Evolutionary conservation across 495 filamentous ascomycete genomes (phyloP).

Genomic region (Neurospora sp.): DNA sequence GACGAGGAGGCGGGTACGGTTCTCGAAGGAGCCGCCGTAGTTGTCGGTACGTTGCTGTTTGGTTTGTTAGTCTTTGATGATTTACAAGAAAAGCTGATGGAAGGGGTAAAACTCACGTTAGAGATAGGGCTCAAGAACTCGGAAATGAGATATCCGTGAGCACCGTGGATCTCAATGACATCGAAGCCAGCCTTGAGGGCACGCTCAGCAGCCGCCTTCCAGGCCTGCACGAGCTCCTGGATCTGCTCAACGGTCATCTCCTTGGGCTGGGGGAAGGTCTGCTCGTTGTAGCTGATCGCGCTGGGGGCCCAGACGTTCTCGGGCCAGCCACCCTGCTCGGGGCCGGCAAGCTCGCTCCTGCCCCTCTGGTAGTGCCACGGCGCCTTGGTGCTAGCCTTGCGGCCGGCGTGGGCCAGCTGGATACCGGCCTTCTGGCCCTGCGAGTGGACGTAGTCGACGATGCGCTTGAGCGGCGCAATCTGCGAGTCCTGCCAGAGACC

Average conservation of each 20-base stretch:
- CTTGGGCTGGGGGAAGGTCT: constrained; percentile 36
- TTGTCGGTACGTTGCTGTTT: constrained; percentile 34
- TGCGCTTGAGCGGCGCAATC: constrained; percentile 50
- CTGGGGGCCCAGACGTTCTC: constrained; percentile 46
- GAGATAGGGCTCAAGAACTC: constrained; percentile 53
- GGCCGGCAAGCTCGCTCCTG: constrained; percentile 31
- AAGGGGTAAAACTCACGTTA: constrained; percentile 26
- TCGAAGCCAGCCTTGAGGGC: constrained; percentile 61
- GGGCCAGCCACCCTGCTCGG: constrained; percentile 54
- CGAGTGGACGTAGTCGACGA: constrained; percentile 50
- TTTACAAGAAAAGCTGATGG: no score
- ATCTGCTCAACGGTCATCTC: constrained; percentile 55
- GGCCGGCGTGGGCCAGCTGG: constrained; percentile 65
- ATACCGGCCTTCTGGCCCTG: constrained; percentile 61
- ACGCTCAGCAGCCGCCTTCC: constrained; percentile 47
- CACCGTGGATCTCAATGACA: constrained; percentile 52
- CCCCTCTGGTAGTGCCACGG: constrained; percentile 40
- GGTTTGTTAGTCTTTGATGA: no score
- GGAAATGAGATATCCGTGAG: constrained; percentile 55
- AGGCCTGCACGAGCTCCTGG: constrained; percentile 49
- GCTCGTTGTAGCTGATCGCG: constrained; percentile 38
- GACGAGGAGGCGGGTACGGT: constrained; percentile 39
- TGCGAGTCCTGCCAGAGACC: constrained; percentile 66
- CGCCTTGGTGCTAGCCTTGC: constrained; percentile 56
- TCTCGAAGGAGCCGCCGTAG: constrained; percentile 50